phyloP scores from a whole-genome alignment of 2,329 filamentous ascomycete species.

The Ophiosphaerella narmari region DNA sequence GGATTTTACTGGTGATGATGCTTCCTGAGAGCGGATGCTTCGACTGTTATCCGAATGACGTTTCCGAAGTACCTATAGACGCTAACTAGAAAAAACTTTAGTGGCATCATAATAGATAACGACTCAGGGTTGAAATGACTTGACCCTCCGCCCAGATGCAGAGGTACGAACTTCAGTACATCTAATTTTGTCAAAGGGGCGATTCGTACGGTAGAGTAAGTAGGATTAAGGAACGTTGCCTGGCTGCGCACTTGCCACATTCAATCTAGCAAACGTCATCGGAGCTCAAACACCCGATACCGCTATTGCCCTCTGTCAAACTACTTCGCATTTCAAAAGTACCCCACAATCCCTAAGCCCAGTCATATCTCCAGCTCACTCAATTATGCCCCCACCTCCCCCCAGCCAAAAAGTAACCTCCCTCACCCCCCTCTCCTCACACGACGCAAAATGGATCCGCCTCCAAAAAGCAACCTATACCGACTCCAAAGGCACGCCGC shows the following conservation, averaged over 20 bases:
- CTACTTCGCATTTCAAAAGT: conserved; percentile 5
- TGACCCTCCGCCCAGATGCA: too few relatives aligned
- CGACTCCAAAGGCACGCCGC: conserved; percentile 61
- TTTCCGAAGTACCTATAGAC: conserved; percentile 1
- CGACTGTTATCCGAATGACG: conserved; percentile 13
- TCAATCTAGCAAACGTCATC: conserved; percentile 5
- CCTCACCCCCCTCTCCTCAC: conserved; percentile 24
- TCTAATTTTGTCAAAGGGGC: too few relatives aligned
- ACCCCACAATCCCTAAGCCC: background rate
- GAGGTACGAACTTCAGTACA: too few relatives aligned
- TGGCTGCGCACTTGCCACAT: background rate
- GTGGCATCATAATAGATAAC: background rate
- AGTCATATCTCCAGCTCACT: conserved; percentile 1
- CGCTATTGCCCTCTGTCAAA: conserved; percentile 1
- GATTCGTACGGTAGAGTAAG: too few relatives aligned
- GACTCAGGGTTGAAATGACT: too few relatives aligned
- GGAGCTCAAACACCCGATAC: background rate
- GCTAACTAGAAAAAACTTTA: conserved; percentile 2
- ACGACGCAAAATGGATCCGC: conserved; percentile 33
- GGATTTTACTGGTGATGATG: background rate
- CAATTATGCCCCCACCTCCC: conserved; percentile 14
- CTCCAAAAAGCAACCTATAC: conserved; percentile 56
- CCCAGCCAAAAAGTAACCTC: conserved; percentile 22
- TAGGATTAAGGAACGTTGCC: background rate
- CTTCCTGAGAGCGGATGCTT: conserved; percentile 1